A percentile compares a stretch with the other conserved stretches of the same genome.
Evolutionary conservation across 495 filamentous ascomycete species (phyloP).

Genomic region (Trichoderma erinaceum): DNA sequence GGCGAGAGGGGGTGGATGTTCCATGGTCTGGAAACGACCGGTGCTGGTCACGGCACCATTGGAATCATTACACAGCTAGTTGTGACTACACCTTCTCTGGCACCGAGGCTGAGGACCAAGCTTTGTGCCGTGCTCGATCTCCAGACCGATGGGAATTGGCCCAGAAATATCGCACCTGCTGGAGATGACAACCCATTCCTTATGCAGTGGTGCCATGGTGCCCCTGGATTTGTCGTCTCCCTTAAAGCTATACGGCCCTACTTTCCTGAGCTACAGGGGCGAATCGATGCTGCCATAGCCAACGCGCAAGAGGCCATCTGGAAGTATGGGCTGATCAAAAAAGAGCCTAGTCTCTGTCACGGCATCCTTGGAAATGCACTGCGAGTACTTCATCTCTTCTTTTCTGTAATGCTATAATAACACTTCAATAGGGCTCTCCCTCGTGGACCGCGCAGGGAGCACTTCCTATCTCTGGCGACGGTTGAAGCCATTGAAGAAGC

Average conservation of each 20-base stretch:
- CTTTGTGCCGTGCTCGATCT: slow-evolving; percentile 39
- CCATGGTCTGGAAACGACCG: slow-evolving; percentile 53
- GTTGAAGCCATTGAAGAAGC: slow-evolving; percentile 45
- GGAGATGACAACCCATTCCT: slow-evolving; percentile 32
- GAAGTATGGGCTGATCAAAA: slow-evolving; percentile 50
- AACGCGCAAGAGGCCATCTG: slow-evolving; percentile 43
- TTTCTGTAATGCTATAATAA: neutral
- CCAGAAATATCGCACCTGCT: slow-evolving; percentile 21
- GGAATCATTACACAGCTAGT: slow-evolving; percentile 60
- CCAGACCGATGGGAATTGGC: slow-evolving; percentile 45
- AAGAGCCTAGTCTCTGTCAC: slow-evolving; percentile 60
- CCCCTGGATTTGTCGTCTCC: slow-evolving; percentile 53
- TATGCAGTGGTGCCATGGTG: slow-evolving; percentile 64
- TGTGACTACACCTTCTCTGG: slow-evolving; percentile 35
- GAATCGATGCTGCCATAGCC: slow-evolving; percentile 43
- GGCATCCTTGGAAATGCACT: slow-evolving; percentile 59
- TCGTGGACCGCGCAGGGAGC: slow-evolving; percentile 28
- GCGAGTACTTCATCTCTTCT: slow-evolving; percentile 17
- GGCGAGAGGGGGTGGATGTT: slow-evolving; percentile 47
- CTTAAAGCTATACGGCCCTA: slow-evolving; percentile 41
- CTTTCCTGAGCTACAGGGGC: slow-evolving; percentile 41
- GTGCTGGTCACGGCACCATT: slow-evolving; percentile 55
- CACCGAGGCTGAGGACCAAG: slow-evolving; percentile 35
- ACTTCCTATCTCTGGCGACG: slow-evolving; percentile 48
- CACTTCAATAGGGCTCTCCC: slow-evolving; percentile 21